A percentile compares a stretch with the other conserved stretches of the same genome.
Evolutionary conservation across 2,329 filamentous ascomycete genomes (phyloP).

Genomic region (Alternaria burnsii): DNA sequence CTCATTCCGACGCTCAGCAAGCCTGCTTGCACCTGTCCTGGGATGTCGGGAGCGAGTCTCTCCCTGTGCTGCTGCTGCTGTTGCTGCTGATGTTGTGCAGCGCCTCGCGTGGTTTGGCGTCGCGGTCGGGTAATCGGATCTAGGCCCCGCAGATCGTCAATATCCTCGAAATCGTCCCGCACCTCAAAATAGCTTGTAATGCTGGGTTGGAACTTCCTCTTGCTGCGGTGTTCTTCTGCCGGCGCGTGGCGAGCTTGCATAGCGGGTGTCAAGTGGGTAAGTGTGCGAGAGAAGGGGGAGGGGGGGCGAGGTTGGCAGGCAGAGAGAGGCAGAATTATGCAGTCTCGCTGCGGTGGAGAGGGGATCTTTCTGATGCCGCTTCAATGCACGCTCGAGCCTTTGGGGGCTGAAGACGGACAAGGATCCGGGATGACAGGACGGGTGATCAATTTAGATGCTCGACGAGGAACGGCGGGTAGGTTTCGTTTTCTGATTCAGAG

Average conservation of each 20-base stretch:
- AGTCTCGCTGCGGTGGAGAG: slow-evolving; percentile 14
- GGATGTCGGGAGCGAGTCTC: slow-evolving; percentile 61
- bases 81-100: slow-evolving; percentile 10
- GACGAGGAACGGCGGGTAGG: slow-evolving; percentile 30
- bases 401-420: slow-evolving; percentile 19
- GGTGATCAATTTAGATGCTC: slow-evolving; percentile 30
- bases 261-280: slow-evolving; percentile 14
- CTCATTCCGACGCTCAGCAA: slow-evolving; percentile 95
- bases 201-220: slow-evolving; percentile 56
- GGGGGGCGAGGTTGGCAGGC: neutral
- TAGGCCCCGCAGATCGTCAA: slow-evolving; percentile 37
- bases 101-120: slow-evolving; percentile 24
- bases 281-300: neutral
- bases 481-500: slow-evolving; percentile 12
- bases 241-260: slow-evolving; percentile 19
- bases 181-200: slow-evolving; percentile 56
- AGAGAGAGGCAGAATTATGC: slow-evolving; percentile 10
- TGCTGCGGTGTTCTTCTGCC: slow-evolving; percentile 47
- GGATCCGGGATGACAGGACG: slow-evolving; percentile 27
- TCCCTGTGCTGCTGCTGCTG: slow-evolving; percentile 19
- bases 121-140: slow-evolving; percentile 36
- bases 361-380: slow-evolving; percentile 29
- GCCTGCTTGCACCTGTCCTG: slow-evolving; percentile 75
- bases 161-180: slow-evolving; percentile 30
- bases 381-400: slow-evolving; percentile 33